phyloP scores from a whole-genome alignment of 495 filamentous ascomycete genomes.

The Daldinia caldariorum region DNA sequence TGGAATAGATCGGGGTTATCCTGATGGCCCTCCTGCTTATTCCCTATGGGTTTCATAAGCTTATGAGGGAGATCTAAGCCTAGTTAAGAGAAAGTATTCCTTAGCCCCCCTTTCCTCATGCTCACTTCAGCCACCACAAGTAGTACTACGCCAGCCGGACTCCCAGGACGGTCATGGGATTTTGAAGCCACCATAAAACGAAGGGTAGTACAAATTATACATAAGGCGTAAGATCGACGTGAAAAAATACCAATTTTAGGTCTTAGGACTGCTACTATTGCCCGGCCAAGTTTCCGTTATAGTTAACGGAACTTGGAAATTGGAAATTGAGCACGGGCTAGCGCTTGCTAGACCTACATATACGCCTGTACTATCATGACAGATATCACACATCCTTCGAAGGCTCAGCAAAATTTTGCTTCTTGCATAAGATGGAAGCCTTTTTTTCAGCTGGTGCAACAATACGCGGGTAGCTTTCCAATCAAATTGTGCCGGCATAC shows the following conservation, averaged over 20 bases:
- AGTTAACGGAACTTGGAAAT: neutral
- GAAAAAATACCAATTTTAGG: neutral
- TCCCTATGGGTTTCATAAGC: neutral
- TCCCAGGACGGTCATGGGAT: neutral
- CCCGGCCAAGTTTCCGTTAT: neutral
- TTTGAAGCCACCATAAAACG: neutral
- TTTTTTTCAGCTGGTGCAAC: neutral
- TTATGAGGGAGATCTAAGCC: neutral
- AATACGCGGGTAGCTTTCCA: slow-evolving; percentile 8
- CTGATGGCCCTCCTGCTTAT: neutral
- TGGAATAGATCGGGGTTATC: neutral
- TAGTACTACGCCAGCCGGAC: neutral
- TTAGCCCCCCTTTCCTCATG: neutral
- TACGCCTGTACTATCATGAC: neutral
- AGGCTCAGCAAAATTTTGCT: neutral
- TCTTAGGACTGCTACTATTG: neutral
- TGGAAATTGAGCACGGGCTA: neutral
- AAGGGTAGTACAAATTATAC: neutral
- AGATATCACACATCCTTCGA: neutral
- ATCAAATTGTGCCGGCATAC: slow-evolving; percentile 1
- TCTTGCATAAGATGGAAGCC: neutral
- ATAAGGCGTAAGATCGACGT: slow-evolving; percentile 8
- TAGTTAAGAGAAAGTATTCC: neutral
- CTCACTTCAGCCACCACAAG: slow-evolving; percentile 15
- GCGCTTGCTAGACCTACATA: neutral